Percentiles rank a stretch among this genome's conserved stretches.
phyloP scores from a whole-genome alignment of 495 filamentous ascomycete species.

The Podospora australis region DNA sequence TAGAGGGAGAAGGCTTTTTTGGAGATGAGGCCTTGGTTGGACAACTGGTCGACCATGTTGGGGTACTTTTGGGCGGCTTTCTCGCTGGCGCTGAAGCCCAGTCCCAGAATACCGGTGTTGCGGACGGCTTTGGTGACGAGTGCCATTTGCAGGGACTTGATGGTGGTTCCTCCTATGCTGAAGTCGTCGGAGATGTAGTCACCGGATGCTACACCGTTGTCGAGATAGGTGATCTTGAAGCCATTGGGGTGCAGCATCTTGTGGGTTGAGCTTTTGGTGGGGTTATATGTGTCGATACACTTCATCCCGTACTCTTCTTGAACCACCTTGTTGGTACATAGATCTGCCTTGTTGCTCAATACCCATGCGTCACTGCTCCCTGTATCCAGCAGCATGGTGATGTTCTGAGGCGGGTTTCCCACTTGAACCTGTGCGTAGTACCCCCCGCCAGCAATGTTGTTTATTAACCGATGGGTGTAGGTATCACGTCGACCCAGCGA shows the following conservation, averaged over 20 bases:
- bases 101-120: constrained; percentile 75
- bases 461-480: constrained; percentile 33
- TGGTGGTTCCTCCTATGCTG: constrained; percentile 54
- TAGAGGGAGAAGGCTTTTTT: constrained; percentile 85
- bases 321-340: constrained; percentile 30
- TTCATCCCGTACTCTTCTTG: constrained; percentile 31
- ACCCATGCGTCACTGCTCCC: constrained; percentile 88
- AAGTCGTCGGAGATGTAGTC: constrained; percentile 78
- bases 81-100: constrained; percentile 77
- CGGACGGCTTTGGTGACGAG: constrained; percentile 65
- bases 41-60: constrained; percentile 72
- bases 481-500: constrained; percentile 18
- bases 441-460: constrained; percentile 42
- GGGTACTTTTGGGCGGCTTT: constrained; percentile 58
- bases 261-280: constrained; percentile 63
- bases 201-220: constrained; percentile 50
- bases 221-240: constrained; percentile 83
- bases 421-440: constrained; percentile 65
- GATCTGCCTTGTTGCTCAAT: constrained; percentile 33
- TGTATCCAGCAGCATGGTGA: constrained; percentile 58
- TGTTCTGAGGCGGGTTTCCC: constrained; percentile 61
- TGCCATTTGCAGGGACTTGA: constrained; percentile 74
- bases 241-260: constrained; percentile 49
- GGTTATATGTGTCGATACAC: constrained; percentile 36
- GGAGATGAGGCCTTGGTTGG: constrained; percentile 60